Conservation (phyloP, 306 rosid species). For the Neltuma alba region DNA sequence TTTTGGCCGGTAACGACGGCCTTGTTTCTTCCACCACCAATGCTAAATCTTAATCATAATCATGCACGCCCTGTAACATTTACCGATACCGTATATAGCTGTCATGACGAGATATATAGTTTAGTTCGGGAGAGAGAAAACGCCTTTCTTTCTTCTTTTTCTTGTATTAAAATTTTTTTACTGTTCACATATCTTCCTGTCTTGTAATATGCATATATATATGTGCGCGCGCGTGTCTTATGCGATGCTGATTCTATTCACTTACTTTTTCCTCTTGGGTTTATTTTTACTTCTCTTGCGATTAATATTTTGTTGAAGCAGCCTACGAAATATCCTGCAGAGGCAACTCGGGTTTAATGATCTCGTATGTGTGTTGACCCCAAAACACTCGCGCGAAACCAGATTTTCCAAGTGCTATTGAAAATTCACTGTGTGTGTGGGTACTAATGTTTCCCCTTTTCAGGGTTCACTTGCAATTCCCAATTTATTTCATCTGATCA, state of each 20-base stretch:
- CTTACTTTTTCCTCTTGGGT: background rate
- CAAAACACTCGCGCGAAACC: background rate
- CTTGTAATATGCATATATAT: slow-evolving; percentile 4
- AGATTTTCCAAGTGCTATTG: background rate
- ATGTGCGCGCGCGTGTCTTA: no score
- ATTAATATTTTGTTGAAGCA: background rate
- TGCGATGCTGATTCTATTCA: background rate
- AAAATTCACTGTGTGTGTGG: no score
- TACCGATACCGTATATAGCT: background rate
- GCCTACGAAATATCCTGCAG: background rate
- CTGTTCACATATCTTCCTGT: background rate
- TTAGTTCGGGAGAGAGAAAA: background rate
- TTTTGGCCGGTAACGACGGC: slow-evolving; percentile 88
- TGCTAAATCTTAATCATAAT: no score
- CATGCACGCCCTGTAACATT: slow-evolving; percentile 16
- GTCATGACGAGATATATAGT: background rate
- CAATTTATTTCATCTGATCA: background rate
- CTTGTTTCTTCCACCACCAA: slow-evolving; percentile 20
- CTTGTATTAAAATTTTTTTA: background rate
- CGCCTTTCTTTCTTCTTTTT: background rate
- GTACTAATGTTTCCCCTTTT: background rate
- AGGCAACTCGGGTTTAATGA: background rate
- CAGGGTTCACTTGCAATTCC: background rate
- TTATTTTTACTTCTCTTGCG: background rate
- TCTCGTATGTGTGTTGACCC: background rate